A percentile compares a stretch with the other conserved stretches of the same genome.
Conservation (phyloP, 208 protist genomes). For the Crithidia fasciculata region DNA sequence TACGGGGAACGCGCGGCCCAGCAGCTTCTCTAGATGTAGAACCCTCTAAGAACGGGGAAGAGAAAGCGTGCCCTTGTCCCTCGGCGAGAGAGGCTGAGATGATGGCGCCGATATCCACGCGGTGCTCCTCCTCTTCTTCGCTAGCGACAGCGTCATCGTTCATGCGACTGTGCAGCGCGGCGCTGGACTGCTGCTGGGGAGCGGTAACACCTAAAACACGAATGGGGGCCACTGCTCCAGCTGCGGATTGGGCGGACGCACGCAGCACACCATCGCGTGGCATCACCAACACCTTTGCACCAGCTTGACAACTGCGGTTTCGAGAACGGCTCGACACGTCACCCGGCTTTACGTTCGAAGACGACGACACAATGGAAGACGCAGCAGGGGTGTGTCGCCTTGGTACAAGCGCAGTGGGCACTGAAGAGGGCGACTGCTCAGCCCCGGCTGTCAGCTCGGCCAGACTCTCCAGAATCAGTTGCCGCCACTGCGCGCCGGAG, state of each 20-base stretch:
- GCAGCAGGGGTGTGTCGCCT: not conserved
- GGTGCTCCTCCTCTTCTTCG: conserved; percentile 7
- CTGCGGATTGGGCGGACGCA: not conserved
- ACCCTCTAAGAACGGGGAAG: too few species aligned
- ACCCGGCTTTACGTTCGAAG: too few species aligned
- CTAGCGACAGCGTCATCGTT: not conserved
- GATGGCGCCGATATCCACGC: conserved; percentile 14
- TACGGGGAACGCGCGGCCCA: conserved; percentile 8
- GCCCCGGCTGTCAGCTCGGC: conserved; percentile 22
- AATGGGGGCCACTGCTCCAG: not conserved
- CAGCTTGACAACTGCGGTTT: too few species aligned
- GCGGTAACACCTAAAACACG: not conserved
- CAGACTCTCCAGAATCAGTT: conserved; percentile 40
- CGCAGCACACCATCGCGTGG: too few species aligned
- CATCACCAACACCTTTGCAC: too few species aligned
- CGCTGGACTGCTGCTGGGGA: too few species aligned
- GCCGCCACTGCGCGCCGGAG: conserved; percentile 40
- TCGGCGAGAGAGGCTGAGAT: conserved; percentile 12
- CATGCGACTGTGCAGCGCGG: too few species aligned
- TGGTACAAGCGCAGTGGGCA: not conserved
- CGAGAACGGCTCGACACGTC: too few species aligned
- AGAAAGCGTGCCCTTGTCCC: not conserved
- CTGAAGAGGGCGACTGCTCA: not conserved
- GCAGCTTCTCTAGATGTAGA: too few species aligned
- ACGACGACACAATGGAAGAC: not conserved